phyloP scores from a whole-genome alignment of 169 alveolate genomes.

The Plasmodium gaboni region DNA sequence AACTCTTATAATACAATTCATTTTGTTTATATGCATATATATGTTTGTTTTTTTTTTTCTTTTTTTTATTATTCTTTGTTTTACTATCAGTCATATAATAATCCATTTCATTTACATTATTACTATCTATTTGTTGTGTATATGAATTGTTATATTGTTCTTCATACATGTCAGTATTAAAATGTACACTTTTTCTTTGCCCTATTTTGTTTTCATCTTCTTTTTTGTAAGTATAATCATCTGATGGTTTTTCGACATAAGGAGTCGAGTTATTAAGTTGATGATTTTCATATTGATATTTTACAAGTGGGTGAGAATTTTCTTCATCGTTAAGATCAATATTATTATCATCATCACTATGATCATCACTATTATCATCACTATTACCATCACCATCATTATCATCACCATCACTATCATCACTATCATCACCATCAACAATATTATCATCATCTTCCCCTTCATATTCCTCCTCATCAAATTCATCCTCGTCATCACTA shows the following conservation, averaged over 20 bases:
- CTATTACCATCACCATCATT: not conserved
- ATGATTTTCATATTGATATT: no score
- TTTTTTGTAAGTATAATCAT: not conserved
- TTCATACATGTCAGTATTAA: not conserved
- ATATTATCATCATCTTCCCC: constrained; percentile 13
- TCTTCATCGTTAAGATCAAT: no score
- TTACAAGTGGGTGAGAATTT: no score
- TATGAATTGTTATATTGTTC: not conserved
- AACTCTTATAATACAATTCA: constrained; percentile 61
- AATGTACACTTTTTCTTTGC: not conserved
- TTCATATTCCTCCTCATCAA: constrained; percentile 7
- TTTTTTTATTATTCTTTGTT: not conserved
- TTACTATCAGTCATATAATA: not conserved
- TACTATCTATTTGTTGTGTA: constrained; percentile 1
- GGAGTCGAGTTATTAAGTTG: no score
- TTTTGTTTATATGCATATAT: constrained; percentile 71
- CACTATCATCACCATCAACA: not conserved
- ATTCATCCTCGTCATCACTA: not conserved
- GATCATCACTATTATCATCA: not conserved
- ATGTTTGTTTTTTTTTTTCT: constrained; percentile 41
- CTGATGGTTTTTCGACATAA: no score
- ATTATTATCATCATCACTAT: not conserved
- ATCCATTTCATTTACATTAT: constrained; percentile 7
- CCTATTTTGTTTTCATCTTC: not conserved
- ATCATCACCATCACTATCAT: not conserved